Evolutionary conservation across 2,329 filamentous ascomycete species (phyloP).

Genomic region (Alternaria solani): DNA sequence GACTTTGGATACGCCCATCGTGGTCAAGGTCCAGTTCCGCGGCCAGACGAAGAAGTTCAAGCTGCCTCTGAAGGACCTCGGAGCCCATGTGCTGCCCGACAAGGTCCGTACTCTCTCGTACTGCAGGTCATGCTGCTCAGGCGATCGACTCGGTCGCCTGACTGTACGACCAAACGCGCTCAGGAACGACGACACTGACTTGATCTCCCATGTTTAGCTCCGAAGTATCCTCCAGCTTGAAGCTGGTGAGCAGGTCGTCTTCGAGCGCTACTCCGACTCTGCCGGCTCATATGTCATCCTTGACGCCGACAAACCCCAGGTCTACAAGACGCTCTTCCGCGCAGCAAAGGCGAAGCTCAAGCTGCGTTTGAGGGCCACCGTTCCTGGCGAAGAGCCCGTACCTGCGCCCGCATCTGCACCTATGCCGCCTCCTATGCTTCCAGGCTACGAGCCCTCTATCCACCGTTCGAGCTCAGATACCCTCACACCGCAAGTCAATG

Average conservation of each 20-base stretch:
- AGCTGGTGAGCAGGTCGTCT: conserved; percentile 67
- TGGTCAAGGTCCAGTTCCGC: conserved; percentile 83
- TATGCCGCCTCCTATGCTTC: conserved; percentile 18
- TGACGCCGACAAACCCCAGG: conserved; percentile 76
- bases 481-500: conserved; percentile 28
- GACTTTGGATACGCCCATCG: conserved; percentile 76
- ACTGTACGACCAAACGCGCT: background rate
- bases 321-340: conserved; percentile 96
- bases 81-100: conserved; percentile 74
- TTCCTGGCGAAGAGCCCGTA: conserved; percentile 60
- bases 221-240: conserved; percentile 73
- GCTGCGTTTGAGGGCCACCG: conserved; percentile 82
- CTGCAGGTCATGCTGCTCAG: background rate
- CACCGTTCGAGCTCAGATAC: conserved; percentile 42
- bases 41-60: conserved; percentile 84
- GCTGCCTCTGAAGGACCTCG: conserved; percentile 85
- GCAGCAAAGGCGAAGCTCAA: conserved; percentile 98
- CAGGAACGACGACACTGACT: conserved; percentile 24
- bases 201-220: conserved; percentile 52
- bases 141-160: background rate
- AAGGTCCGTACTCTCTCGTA: conserved; percentile 71
- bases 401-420: conserved; percentile 24
- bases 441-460: conserved; percentile 26
- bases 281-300: conserved; percentile 81
- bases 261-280: conserved; percentile 97